Conservation (phyloP, 495 filamentous ascomycete species). For the Astrocystis sublimbata region DNA sequence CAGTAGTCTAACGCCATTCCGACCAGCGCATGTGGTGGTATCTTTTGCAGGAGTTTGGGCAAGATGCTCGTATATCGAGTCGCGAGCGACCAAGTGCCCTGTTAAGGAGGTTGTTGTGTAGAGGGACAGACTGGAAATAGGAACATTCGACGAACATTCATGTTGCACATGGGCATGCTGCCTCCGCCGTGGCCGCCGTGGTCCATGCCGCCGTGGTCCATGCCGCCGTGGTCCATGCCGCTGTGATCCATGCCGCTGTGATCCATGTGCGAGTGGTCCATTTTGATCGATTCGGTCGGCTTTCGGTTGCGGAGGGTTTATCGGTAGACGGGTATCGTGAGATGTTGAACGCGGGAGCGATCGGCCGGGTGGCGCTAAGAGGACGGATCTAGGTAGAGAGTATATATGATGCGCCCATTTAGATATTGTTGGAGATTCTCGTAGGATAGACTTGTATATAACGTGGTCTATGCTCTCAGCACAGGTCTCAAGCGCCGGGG, state of each 20-base stretch:
- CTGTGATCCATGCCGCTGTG: conserved; percentile 57
- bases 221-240: conserved; percentile 49
- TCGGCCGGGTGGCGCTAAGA: neutral
- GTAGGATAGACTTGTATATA: neutral
- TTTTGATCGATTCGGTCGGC: neutral
- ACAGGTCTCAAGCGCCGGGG: neutral
- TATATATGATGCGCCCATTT: no score
- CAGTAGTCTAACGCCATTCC: neutral
- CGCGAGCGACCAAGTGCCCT: conserved; percentile 3
- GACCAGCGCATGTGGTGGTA: neutral
- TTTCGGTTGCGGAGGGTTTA: neutral
- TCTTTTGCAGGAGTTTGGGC: neutral
- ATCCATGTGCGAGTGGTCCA: conserved; percentile 36
- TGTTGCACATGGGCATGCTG: conserved; percentile 61
- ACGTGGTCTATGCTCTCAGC: no score
- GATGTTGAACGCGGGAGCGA: neutral
- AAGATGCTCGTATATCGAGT: neutral
- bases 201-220: conserved; percentile 47
- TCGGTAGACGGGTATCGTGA: neutral
- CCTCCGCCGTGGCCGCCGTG: conserved; percentile 53
- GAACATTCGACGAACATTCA: conserved; percentile 65
- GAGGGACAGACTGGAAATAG: neutral
- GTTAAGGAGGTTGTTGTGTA: neutral
- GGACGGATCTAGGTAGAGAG: no score
- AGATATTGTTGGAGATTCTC: no score